These are phyloP conservation scores for Saccharum hybrid DNA, from an alignment of 202 grass and related monocot genomes.

Conservation along the genomic window DNA sequence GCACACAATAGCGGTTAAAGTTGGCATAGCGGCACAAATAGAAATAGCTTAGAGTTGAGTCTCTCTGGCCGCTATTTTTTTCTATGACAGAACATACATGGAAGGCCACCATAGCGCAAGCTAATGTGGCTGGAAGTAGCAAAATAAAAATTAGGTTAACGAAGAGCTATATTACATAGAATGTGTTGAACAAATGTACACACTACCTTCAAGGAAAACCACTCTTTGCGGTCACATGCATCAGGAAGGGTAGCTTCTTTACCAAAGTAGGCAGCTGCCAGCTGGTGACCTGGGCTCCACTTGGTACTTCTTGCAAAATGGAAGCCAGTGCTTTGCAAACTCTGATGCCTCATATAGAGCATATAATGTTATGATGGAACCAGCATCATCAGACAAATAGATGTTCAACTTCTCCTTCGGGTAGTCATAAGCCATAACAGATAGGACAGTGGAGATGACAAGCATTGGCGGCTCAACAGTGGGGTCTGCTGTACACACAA, in stretches of 20 bases:
- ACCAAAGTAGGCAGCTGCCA: constrained; percentile 61
- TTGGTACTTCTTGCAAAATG: constrained; percentile 73
- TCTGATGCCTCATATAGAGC: constrained; percentile 71
- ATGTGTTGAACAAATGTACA: neutral
- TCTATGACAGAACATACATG: neutral
- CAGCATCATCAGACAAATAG: constrained; percentile 84
- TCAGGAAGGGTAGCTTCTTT: constrained; percentile 26
- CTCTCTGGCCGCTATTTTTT: no score
- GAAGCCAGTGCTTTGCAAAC: constrained; percentile 80
- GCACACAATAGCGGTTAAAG: no score
- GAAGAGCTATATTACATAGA: constrained; percentile 10
- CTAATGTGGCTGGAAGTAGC: neutral
- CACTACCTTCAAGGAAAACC: constrained; percentile 63
- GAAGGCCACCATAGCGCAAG: neutral
- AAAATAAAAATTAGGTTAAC: neutral
- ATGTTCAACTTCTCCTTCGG: constrained; percentile 70
- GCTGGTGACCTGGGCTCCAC: constrained; percentile 70
- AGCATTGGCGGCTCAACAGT: constrained; percentile 70
- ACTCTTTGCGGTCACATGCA: constrained; percentile 44
- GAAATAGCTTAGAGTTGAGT: no score
- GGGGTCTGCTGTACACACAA: constrained; percentile 82
- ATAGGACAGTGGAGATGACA: constrained; percentile 80
- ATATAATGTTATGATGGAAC: constrained; percentile 72
- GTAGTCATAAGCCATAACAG: constrained; percentile 87
- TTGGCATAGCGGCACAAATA: no score